These are phyloP conservation scores for Castanea crenata DNA, from an alignment of 306 rosid species.

Conservation along the genomic window DNA sequence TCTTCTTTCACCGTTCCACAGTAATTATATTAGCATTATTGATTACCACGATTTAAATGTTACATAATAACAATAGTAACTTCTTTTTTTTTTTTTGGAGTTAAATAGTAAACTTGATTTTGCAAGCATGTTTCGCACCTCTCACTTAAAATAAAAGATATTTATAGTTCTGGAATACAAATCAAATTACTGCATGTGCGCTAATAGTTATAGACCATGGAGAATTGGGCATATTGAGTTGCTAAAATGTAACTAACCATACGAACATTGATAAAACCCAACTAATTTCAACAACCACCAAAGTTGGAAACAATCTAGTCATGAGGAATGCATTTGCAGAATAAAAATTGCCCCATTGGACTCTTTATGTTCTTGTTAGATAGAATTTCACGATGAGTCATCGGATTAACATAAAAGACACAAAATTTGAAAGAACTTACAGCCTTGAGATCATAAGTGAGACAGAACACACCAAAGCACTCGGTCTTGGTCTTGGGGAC, in stretches of 20 bases:
- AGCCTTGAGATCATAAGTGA: constrained; percentile 90
- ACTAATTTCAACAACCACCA: neutral
- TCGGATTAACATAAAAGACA: neutral
- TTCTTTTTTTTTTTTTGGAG: too few species aligned
- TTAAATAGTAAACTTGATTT: neutral
- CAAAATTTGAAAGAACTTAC: constrained; percentile 39
- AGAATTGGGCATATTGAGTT: neutral
- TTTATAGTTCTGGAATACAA: neutral
- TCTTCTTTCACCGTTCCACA: neutral
- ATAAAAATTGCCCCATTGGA: neutral
- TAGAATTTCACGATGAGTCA: neutral
- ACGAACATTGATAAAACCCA: neutral
- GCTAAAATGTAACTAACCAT: neutral
- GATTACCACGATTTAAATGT: neutral
- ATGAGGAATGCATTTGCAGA: neutral
- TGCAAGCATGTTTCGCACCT: constrained; percentile 1
- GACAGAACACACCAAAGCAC: constrained; percentile 89
- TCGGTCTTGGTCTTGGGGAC: constrained; percentile 61
- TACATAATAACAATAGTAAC: neutral
- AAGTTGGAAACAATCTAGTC: neutral
- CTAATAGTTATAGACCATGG: neutral
- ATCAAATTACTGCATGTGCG: neutral
- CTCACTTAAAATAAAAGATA: neutral
- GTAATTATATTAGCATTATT: neutral
- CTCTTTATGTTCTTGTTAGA: neutral